Evolutionary conservation across 2,329 filamentous ascomycete genomes (phyloP), one percentile per base, ranked within the genome.

Genomic region (Penicillium fuscoglaucum): DNA sequence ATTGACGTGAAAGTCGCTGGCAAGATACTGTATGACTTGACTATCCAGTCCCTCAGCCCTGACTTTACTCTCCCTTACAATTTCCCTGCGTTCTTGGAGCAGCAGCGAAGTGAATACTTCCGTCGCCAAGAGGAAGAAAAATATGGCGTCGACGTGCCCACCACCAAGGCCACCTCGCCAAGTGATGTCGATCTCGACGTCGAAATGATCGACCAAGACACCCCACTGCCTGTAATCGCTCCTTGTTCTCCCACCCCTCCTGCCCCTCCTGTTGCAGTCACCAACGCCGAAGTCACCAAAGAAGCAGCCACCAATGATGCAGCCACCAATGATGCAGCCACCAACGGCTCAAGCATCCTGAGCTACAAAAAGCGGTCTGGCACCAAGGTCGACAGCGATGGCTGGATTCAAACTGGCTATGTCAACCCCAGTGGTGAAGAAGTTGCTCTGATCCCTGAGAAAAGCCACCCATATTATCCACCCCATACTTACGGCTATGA

Each of bases 391-490:
- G 44, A 40, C 4, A 33, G 48, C 10, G 56, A 58, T 40, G 59
- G 59, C 13, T 68, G 63, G 63, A 28, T 48, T 13, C 40, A 55
- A 4, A 49, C 60, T 24, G 66, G 66, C 12, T 52, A 54, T 13
- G 48, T 59, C 21, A 68, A 66, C 41, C 24, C 47, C 19, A 50
- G 35, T 13, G 64, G 56, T 15, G 66, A 67, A 43, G 63, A 67
- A 19, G n/a, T 66, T 17, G 4, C 61, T 17, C 21, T 67, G 8
- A 49, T 54, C 1, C 58, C 66, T 0, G 39, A 50, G 4, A 26
- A 40, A 3, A 53, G 53, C 40, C 61, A 46, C 49, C 60, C 58
- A 1, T 64, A 64, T 35, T 58, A 61, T 21, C 49, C 61, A 9
- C 49, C 61, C 1, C 48, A 60, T 41, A 63, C 63, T 17, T 68